Evolutionary conservation across 2,329 filamentous ascomycete genomes (phyloP).

Genomic region (Trichoderma sp.): DNA sequence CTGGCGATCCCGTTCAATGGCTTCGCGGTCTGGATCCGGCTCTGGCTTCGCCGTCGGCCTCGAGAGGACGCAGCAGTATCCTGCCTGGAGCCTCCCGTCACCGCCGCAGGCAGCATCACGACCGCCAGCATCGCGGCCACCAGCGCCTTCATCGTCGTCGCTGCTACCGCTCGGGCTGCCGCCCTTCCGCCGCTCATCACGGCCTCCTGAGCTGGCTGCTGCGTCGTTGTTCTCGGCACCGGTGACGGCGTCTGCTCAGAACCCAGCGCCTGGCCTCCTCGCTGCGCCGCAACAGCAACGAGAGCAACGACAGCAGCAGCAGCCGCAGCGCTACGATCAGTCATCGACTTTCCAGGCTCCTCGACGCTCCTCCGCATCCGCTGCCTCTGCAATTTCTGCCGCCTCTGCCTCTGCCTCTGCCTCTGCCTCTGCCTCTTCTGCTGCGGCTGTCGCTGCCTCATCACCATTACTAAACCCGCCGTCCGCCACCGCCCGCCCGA

Average conservation of each 20-base stretch:
- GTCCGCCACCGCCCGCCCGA: not conserved
- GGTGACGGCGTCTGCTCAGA: not conserved
- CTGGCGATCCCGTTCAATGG: slow-evolving; percentile 8
- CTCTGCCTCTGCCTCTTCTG: not conserved
- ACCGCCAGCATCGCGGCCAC: too few species aligned
- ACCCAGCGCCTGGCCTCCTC: not conserved
- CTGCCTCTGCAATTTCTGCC: not conserved
- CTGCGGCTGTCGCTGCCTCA: not conserved
- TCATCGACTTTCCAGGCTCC: not conserved
- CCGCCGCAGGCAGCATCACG: not conserved
- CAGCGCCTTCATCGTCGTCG: too few species aligned
- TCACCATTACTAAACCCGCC: not conserved
- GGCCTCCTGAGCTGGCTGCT: not conserved
- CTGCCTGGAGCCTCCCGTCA: not conserved
- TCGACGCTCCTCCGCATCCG: not conserved
- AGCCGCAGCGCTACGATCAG: not conserved
- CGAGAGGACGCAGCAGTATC: not conserved
- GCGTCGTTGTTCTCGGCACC: not conserved
- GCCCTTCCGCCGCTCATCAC: not conserved
- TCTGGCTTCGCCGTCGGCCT: not conserved
- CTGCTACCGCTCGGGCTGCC: too few species aligned
- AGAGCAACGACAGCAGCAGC: not conserved
- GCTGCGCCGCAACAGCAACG: not conserved
- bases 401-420: not conserved
- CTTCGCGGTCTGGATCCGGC: slow-evolving; percentile 5